Percentiles rank a stretch among this genome's conserved stretches.
Conservation (phyloP, 148 eudicot genomes). For the Vaccinium darrowii region DNA sequence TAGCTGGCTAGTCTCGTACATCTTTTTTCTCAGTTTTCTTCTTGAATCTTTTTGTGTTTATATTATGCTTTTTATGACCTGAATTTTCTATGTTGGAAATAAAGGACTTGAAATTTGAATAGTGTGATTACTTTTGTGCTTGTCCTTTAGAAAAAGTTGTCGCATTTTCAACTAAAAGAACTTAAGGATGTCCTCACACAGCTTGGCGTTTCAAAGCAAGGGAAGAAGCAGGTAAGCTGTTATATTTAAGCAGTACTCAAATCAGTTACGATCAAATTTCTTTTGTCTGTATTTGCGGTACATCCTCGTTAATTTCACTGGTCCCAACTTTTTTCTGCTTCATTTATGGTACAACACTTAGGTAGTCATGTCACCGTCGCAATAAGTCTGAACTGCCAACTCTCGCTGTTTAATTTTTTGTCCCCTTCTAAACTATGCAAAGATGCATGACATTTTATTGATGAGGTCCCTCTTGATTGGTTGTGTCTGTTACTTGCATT, state of each 20-base stretch:
- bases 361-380: not conserved
- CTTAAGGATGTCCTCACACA: slow-evolving; percentile 81
- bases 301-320: not conserved
- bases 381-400: slow-evolving; percentile 3
- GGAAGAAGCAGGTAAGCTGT: slow-evolving; percentile 81
- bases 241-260: not conserved
- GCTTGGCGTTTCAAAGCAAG: slow-evolving; percentile 88
- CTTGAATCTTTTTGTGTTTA: not conserved
- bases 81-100: not conserved
- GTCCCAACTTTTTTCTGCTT: not conserved
- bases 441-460: not conserved
- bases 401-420: not conserved
- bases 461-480: not conserved
- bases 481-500: not conserved
- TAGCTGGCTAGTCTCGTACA: not conserved
- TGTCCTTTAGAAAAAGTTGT: slow-evolving; percentile 61
- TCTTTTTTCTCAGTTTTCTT: not conserved
- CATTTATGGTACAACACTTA: not conserved
- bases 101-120: not conserved
- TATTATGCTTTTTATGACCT: not conserved
- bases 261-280: not conserved
- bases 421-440: not conserved
- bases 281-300: not conserved
- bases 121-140: not conserved
- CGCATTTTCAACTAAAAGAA: slow-evolving; percentile 83